Base-by-base conservation (phyloP, 768 basidiomycete species). In the Daedaleopsis sinensis region DNA sequence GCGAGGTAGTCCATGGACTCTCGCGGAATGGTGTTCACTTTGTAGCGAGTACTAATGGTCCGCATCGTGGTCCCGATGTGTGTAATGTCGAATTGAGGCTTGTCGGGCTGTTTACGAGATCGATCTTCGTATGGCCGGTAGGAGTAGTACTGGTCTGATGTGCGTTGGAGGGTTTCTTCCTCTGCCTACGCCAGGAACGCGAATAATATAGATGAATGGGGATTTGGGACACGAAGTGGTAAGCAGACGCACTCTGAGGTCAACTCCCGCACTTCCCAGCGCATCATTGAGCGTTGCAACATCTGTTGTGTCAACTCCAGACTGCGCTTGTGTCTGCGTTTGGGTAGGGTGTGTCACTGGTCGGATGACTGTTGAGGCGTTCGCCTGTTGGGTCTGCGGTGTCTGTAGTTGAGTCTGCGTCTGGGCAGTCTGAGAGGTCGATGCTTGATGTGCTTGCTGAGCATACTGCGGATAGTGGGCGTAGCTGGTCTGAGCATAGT, bases 191-290 rank as follows among this genome's bases (percentile, higher is more conserved):
- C 7, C 32, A n/a, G 21, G 38, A 23, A 9, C 21, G 15, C 27
- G 27, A 3, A 32, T 3, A 32, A 32, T 7, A 32, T 7, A 23
- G 49, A n/a, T 50, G 27, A 16, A 32, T 21, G 5, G 36, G 46
- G 35, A 19, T 42, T 35, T 37, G 52, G 42, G 65, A 54, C 18
- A 3, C 35, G 37, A 24, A 4, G 32, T 8, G 27, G 37, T 39
- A 36, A 57, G 32, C 16, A 36, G 18, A 73, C 81, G 63, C 65
- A 90, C 91, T 71, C 89, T 76, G n/a, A 94, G 76, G 75, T 94
- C 93, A 8, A 94, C 91, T 12, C 93, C 92, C 8, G 91, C 92
- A 69, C 91, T 92, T 5, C 91, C 93, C 1, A 94, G 76, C 5
- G 91, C 93, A 66, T 94, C 92, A 58, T 92, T 93, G 46, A 94